Percentiles rank a stretch among this genome's conserved stretches.
phyloP scores from a whole-genome alignment of 2,329 filamentous ascomycete genomes.

The Verticillium isaacii region DNA sequence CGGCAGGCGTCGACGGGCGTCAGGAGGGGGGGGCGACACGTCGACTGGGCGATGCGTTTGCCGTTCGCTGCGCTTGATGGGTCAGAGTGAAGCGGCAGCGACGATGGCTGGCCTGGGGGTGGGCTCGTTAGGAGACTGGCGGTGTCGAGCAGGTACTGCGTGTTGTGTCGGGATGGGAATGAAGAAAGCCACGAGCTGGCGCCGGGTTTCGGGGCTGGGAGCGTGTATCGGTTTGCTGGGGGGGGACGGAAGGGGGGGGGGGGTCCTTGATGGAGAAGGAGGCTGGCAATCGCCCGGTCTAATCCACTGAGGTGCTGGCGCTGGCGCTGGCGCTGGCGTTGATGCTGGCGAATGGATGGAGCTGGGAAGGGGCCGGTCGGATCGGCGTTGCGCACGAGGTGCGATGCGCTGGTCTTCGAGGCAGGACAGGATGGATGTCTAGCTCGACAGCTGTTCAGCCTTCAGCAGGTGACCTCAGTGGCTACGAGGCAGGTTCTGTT shows the following conservation, averaged over 20 bases:
- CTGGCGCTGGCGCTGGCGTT: not conserved
- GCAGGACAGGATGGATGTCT: not conserved
- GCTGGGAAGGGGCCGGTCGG: not conserved
- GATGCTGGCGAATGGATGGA: not conserved
- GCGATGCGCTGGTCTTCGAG: not conserved
- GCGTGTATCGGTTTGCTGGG: not conserved
- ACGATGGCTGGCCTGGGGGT: not conserved
- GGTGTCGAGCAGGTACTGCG: not conserved
- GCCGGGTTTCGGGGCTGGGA: not conserved
- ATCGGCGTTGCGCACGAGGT: not conserved
- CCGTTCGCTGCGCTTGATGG: not conserved
- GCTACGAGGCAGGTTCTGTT: not conserved
- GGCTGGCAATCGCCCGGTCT: not conserved
- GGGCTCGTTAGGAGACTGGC: not conserved
- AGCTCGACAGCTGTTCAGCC: not conserved
- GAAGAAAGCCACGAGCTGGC: not conserved
- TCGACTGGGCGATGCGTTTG: not conserved
- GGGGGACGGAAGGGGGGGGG: not conserved
- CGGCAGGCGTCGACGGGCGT: not conserved
- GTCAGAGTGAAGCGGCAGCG: not conserved
- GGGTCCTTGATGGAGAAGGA: not conserved
- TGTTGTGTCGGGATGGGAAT: slow-evolving; percentile 1
- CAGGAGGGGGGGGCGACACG: not conserved
- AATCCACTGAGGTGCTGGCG: not conserved
- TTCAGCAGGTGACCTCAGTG: not conserved